Conservation (phyloP, 805 yeast genomes). For the Lipomyces kockii region DNA sequence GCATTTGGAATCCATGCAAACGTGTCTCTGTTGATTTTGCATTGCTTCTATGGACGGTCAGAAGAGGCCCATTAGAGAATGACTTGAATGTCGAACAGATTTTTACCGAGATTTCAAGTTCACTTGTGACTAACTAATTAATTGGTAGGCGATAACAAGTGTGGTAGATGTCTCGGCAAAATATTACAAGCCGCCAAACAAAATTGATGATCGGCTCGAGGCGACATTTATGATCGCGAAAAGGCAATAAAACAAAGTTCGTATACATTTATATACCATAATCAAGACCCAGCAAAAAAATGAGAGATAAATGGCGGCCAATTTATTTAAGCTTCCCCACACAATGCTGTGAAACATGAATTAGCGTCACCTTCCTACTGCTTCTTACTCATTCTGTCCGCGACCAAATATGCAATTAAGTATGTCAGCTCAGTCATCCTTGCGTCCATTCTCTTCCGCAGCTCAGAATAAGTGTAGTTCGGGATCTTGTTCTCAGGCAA, state of each 20-base stretch:
- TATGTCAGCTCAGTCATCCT: constrained; percentile 20
- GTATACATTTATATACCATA: no score
- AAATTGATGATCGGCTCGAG: no score
- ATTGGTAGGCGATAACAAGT: no score
- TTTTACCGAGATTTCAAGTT: background rate
- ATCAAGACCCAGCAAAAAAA: no score
- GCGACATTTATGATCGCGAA: no score
- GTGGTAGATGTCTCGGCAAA: no score
- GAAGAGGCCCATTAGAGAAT: background rate
- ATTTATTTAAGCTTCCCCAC: no score
- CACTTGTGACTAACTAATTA: background rate
- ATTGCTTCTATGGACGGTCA: background rate
- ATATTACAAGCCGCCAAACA: no score
- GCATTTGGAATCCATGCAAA: background rate
- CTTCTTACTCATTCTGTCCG: background rate
- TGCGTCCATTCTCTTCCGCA: constrained; percentile 22
- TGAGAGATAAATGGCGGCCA: no score
- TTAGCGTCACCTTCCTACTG: background rate
- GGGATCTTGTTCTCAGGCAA: constrained; percentile 15
- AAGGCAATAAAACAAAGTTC: no score
- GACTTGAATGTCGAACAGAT: background rate
- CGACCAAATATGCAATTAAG: constrained; percentile 16
- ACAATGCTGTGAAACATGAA: background rate
- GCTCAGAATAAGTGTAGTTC: constrained; percentile 10
- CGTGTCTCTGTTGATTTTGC: background rate